Percentiles rank a stretch among this genome's conserved stretches.
Conservation (phyloP, 2,329 filamentous ascomycete species). For the Emmonsia crescens region DNA sequence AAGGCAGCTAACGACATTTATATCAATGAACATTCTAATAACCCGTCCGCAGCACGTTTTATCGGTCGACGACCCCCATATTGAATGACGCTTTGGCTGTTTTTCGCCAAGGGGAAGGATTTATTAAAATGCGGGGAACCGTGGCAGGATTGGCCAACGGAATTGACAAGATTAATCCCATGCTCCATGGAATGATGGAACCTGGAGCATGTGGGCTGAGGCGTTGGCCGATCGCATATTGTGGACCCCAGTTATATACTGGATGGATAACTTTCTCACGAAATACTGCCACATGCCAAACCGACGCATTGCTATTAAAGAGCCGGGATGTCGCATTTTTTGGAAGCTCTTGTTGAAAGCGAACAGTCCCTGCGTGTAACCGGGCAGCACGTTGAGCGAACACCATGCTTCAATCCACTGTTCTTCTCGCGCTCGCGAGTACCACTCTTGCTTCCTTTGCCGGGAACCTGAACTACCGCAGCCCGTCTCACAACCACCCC, state of each 20-base stretch:
- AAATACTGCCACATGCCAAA: background rate
- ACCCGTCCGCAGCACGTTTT: background rate
- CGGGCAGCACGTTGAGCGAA: background rate
- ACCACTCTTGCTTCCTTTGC: background rate
- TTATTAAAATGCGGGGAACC: background rate
- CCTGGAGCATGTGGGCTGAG: background rate
- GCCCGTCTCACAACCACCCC: conserved; percentile 54
- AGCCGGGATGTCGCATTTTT: background rate
- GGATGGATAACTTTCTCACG: background rate
- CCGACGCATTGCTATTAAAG: background rate
- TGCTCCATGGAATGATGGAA: background rate
- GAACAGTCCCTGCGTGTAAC: background rate
- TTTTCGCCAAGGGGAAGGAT: background rate
- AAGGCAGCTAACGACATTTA: background rate
- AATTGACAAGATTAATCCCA: background rate
- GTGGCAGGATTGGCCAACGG: background rate
- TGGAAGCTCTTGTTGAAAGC: background rate
- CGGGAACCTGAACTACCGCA: conserved; percentile 43
- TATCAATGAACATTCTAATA: background rate
- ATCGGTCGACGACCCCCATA: background rate
- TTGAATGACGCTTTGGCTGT: background rate
- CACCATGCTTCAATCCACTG: background rate
- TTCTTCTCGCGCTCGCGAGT: background rate
- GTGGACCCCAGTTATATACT: background rate
- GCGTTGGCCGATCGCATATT: background rate